Conservation (phyloP, 768 basidiomycete species). For the Suillus cothurnatus region DNA sequence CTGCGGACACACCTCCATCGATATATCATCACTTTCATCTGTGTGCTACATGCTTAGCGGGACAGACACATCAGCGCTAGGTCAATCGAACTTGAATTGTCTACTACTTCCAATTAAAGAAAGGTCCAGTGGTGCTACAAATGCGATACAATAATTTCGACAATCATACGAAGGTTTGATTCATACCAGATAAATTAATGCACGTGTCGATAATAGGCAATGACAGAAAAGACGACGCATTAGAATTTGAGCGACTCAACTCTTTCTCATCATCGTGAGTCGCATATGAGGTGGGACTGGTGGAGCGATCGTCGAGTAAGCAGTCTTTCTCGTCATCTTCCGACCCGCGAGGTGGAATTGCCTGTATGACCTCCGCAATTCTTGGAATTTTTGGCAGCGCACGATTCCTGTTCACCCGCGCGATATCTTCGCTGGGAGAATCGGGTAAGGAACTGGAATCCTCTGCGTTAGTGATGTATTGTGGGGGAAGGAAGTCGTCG, state of each 20-base stretch:
- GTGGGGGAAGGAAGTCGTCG: constrained; percentile 47
- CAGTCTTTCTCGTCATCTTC: constrained; percentile 20
- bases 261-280: constrained; percentile 12
- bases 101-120: background rate
- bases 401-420: constrained; percentile 34
- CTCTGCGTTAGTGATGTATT: constrained; percentile 43
- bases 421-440: constrained; percentile 23
- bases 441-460: constrained; percentile 11
- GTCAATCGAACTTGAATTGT: background rate
- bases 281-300: constrained; percentile 4
- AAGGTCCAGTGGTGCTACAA: background rate
- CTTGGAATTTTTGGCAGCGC: constrained; percentile 44
- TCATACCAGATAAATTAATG: background rate
- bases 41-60: background rate
- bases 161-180: background rate
- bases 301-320: constrained; percentile 21
- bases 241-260: constrained; percentile 28
- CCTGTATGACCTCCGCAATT: constrained; percentile 33
- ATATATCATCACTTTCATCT: background rate
- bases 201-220: background rate
- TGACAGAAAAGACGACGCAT: constrained; percentile 20
- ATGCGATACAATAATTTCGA: background rate
- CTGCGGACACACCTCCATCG: background rate
- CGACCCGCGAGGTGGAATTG: constrained; percentile 19
- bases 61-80: background rate